These are phyloP conservation scores for Russula vinacea DNA, from an alignment of 768 basidiomycete genomes.

Conservation along the genomic window DNA sequence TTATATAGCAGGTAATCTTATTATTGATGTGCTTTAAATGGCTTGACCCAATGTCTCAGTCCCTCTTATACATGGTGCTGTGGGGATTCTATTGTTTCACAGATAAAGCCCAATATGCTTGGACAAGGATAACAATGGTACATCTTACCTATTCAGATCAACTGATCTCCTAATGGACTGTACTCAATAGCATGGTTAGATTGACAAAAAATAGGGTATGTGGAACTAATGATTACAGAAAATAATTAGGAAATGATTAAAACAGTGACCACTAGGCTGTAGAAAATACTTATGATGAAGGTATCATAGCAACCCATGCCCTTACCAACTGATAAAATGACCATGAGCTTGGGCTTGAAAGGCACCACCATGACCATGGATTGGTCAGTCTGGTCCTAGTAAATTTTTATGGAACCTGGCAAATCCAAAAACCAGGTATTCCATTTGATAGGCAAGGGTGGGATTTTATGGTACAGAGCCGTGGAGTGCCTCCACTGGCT, in stretches of 20 bases:
- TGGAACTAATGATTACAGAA: neutral
- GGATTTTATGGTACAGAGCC: neutral
- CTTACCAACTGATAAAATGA: neutral
- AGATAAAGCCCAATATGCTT: no score
- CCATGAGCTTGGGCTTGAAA: neutral
- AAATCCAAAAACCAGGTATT: no score
- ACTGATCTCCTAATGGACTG: neutral
- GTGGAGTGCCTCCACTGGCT: no score
- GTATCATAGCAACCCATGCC: no score
- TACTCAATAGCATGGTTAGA: neutral
- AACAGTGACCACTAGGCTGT: neutral
- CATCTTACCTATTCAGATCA: neutral
- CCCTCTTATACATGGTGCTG: no score
- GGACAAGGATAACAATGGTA: neutral
- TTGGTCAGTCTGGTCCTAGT: no score
- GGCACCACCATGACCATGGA: neutral
- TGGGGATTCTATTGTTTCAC: no score
- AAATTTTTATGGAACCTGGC: neutral
- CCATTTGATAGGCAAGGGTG: neutral
- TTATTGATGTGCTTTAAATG: neutral
- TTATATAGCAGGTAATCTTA: slow-evolving; percentile 3
- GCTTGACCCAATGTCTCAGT: slow-evolving; percentile 1
- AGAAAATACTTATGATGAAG: no score
- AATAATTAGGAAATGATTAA: neutral
- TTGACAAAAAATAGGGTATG: neutral